Evolutionary conservation across 805 yeast species (phyloP).

Genomic region (Barnettozyma vustinii): DNA sequence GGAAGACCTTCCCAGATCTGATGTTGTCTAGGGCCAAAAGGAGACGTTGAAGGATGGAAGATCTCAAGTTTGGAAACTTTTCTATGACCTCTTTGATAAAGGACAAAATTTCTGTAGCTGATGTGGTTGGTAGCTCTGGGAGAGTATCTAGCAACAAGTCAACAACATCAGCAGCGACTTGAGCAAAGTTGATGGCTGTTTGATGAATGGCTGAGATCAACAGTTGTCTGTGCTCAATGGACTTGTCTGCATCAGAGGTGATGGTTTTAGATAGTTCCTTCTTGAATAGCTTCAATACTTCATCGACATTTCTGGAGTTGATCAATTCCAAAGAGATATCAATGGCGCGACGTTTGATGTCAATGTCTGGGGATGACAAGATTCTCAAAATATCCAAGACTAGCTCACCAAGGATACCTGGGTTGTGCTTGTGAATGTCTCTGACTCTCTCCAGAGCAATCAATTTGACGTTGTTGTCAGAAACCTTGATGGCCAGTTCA

Average conservation of each 20-base stretch:
- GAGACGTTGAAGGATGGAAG: constrained; percentile 57
- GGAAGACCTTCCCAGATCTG: constrained; percentile 83
- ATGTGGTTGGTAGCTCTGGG: constrained; percentile 74
- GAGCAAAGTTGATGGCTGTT: constrained; percentile 82
- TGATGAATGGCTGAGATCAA: constrained; percentile 84
- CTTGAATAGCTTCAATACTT: constrained; percentile 84
- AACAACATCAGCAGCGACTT: constrained; percentile 88
- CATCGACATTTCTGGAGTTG: constrained; percentile 86
- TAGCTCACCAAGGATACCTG: constrained; percentile 79
- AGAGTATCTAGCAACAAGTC: constrained; percentile 82
- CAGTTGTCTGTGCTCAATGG: constrained; percentile 81
- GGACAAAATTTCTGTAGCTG: constrained; percentile 86
- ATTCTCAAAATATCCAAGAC: constrained; percentile 83
- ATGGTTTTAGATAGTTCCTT: constrained; percentile 82
- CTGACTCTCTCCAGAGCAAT: constrained; percentile 84
- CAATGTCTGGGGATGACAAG: constrained; percentile 82
- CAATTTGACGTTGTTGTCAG: constrained; percentile 93
- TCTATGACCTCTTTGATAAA: constrained; percentile 94
- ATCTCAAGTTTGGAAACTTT: constrained; percentile 76
- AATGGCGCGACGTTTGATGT: constrained; percentile 84
- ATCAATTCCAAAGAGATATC: constrained; percentile 77
- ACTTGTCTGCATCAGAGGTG: constrained; percentile 65
- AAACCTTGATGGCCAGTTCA: constrained; percentile 82
- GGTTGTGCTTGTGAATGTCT: constrained; percentile 65
- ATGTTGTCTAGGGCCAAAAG: constrained; percentile 56